Evolutionary conservation across 768 basidiomycete species (phyloP).

Genomic region (Calvatia gigantea): DNA sequence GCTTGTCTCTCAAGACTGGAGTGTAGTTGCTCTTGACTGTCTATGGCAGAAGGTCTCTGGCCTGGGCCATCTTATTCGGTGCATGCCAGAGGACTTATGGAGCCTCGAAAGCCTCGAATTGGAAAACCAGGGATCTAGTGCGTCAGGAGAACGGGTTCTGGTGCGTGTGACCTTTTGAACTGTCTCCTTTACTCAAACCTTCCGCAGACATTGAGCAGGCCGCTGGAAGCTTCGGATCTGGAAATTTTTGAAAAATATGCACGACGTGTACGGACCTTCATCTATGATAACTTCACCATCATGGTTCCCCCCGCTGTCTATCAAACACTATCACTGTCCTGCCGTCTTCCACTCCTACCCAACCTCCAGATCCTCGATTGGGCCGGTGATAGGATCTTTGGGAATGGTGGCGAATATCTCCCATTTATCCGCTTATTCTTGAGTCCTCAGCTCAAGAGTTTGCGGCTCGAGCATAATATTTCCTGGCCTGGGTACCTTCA

Average conservation of each 20-base stretch:
- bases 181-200: not conserved
- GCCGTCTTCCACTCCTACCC: not conserved
- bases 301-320: not conserved
- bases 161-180: too few relatives aligned
- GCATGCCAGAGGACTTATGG: not conserved
- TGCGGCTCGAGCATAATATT: not conserved
- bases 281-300: not conserved
- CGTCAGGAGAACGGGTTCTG: too few relatives aligned
- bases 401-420: not conserved
- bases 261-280: not conserved
- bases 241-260: not conserved
- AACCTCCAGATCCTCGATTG: not conserved
- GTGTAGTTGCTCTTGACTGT: not conserved
- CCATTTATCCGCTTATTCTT: not conserved
- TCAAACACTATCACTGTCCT: not conserved
- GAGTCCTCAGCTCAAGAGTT: not conserved
- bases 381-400: too few relatives aligned
- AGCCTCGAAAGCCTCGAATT: too few relatives aligned
- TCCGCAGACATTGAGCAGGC: not conserved
- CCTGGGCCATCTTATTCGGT: not conserved
- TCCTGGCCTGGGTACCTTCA: not conserved
- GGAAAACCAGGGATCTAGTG: too few relatives aligned
- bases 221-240: not conserved
- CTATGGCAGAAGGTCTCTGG: not conserved
- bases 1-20: not conserved